Evolutionary conservation across 345 rosid genomes (phyloP), one percentile per base, ranked within the genome.

Genomic region (Citrus reticulata): DNA sequence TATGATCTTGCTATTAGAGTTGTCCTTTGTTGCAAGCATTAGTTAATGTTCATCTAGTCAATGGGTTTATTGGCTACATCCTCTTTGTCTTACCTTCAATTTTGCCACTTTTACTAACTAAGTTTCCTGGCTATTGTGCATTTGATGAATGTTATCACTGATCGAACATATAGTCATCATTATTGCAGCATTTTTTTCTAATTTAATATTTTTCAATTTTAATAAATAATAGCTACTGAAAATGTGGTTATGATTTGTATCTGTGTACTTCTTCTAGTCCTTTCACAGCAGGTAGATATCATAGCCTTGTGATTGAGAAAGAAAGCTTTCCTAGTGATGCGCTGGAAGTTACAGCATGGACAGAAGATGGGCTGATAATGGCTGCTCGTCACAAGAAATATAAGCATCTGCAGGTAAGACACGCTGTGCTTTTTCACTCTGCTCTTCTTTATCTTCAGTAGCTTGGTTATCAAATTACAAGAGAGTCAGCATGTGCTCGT

Each of bases 341-440:
- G 75, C 93, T 93, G 6, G 98, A 94, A 87, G 80, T 97, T 75
- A 94, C 97, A 1, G 99, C 99, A 7, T 93, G 97, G 97, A 94
- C 98, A 2, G 96, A 94, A 55, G 98, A 94, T 80, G 99, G 95
- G 54, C 81, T 93, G 62, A 83, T 97, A 80, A 94, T 97, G 99
- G 99, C 98, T 7, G 98, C 98, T 77, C 90, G 98, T 20, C 99
- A 94, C 87, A 87, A 84, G 83, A 89, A 84, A 80, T 82, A 94
- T 82, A 93, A 89, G 82, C 87, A 93, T 81, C 80, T 97, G 58
- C 98, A 90, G 96, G 99, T 94, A 75, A 72, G 60, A 68, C 46
- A 24, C 67, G 39, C 24, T 70, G 22, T 27, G 11, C 30, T 54
- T 54, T 72, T 37, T 40, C 46, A 10, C 13, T n/a, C 24, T 30